Evolutionary conservation across 495 filamentous ascomycete species (phyloP), one percentile per base, ranked within the genome.

Genomic region (Lophiostoma macrostomum): DNA sequence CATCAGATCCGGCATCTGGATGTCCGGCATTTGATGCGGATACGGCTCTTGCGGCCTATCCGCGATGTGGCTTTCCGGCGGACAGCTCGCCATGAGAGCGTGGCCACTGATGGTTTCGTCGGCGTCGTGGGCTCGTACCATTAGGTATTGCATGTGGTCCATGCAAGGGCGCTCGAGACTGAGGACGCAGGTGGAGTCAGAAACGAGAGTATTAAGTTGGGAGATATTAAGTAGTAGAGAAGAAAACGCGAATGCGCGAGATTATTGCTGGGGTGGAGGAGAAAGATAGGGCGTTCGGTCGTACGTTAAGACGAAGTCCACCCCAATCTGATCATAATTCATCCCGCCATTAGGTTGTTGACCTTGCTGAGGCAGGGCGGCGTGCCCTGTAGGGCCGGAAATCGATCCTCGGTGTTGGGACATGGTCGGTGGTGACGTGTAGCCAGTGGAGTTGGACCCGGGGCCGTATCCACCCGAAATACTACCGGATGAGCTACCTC

Each of bases 271-370:
- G 52, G 71, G 78, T 67, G 80, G 80, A 76, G 80, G 80, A 72
- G 81, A 82, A 67, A 80, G 74, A 70, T 83, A 82, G 49, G 80
- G 75, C 73, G 74, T 77, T 70, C 57, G 48, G 65, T 81, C 88
- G 74, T 88, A 96, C 90, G 86, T 88, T 72, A 96, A 79, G 43
- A 97, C 90, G 76, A 97, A 96, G 67, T 97, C 91, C 67, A 97
- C 86, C 59, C 90, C 91, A 39, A 91, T 77, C 63, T 95, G 88
- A 61, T 86, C 84, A 70, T 93, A 94, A 61, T 95, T 90, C 55
- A 89, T 70, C 14, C 37, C 47, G 18, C 44, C 39, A 27, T 55
- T 53, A 4, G 34, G 37, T 25, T 64, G 61, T 38, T 42, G 52
- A 3, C n/a, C 24, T 27, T 57, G 57, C 6, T 51, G 67, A 30